Percentiles rank a stretch among this genome's conserved stretches.
These are phyloP conservation scores for Beauveria asiatica DNA, from an alignment of 2,329 filamentous ascomycete species.

Conservation along the genomic window DNA sequence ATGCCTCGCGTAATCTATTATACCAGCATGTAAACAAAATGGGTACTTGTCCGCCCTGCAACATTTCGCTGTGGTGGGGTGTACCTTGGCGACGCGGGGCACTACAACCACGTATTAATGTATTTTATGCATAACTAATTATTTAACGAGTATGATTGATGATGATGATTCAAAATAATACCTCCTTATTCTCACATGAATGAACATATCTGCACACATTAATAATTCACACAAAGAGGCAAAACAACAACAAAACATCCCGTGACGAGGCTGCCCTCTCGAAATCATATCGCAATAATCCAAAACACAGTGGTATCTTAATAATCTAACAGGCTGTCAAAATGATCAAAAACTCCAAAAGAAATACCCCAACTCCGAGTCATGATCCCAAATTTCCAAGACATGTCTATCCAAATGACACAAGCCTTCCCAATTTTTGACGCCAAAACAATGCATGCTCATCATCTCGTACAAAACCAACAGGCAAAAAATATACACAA, in stretches of 20 bases:
- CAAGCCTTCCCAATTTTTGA: neutral
- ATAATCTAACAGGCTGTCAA: neutral
- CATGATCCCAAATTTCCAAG: neutral
- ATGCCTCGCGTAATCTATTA: neutral
- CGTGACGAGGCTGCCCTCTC: neutral
- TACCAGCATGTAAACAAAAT: neutral
- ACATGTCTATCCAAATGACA: neutral
- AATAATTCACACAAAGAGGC: neutral
- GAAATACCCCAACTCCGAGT: neutral
- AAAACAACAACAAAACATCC: neutral
- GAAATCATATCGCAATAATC: neutral
- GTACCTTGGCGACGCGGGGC: neutral
- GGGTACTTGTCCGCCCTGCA: constrained; percentile 8
- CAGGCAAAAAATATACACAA: neutral
- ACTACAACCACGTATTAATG: no score
- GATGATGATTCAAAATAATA: no score
- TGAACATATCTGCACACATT: neutral
- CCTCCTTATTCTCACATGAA: no score
- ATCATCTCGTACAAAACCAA: neutral
- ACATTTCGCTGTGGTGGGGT: neutral
- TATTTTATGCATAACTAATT: no score
- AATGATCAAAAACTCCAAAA: constrained; percentile 4
- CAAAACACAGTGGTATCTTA: constrained; percentile 3
- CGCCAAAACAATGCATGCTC: constrained; percentile 2
- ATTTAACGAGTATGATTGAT: no score